phyloP scores from a whole-genome alignment of 2,329 filamentous ascomycete species.

The Hypoxylon sp. region DNA sequence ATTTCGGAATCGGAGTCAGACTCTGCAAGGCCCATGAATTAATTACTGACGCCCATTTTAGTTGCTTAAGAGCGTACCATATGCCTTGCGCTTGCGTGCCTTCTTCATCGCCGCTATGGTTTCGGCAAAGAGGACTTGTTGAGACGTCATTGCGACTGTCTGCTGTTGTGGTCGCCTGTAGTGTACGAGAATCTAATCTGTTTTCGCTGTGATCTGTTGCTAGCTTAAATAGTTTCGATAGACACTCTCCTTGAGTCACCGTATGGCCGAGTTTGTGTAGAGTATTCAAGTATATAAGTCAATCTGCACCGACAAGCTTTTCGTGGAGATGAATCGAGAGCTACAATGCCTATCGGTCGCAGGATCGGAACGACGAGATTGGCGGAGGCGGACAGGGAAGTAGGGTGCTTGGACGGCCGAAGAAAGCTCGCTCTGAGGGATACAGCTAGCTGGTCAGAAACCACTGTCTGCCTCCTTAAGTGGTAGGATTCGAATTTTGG shows the following conservation, averaged over 20 bases:
- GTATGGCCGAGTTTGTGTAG: background rate
- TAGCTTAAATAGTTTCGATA: background rate
- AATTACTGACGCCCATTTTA: constrained; percentile 44
- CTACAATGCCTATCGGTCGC: constrained; percentile 31
- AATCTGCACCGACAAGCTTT: constrained; percentile 5
- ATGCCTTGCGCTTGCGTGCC: constrained; percentile 73
- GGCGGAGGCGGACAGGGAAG: constrained; percentile 10
- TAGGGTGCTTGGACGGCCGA: background rate
- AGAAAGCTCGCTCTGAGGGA: constrained; percentile 1
- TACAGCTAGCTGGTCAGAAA: background rate
- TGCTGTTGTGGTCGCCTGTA: constrained; percentile 9
- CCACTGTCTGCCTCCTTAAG: background rate
- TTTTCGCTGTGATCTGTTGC: constrained; percentile 1
- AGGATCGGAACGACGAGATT: constrained; percentile 32
- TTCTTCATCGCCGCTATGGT: constrained; percentile 78
- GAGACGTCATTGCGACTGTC: constrained; percentile 61
- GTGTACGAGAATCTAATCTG: constrained; percentile 11
- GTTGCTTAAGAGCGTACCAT: constrained; percentile 60
- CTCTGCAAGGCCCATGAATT: constrained; percentile 62
- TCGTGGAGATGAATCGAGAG: constrained; percentile 12
- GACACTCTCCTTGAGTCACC: background rate
- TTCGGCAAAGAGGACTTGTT: constrained; percentile 74
- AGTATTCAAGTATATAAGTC: background rate
- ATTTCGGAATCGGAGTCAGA: constrained; percentile 83
- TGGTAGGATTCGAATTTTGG: constrained; percentile 8